Conservation (phyloP, 1,139 yeast species). For the Yamadazyma diddensiae region DNA sequence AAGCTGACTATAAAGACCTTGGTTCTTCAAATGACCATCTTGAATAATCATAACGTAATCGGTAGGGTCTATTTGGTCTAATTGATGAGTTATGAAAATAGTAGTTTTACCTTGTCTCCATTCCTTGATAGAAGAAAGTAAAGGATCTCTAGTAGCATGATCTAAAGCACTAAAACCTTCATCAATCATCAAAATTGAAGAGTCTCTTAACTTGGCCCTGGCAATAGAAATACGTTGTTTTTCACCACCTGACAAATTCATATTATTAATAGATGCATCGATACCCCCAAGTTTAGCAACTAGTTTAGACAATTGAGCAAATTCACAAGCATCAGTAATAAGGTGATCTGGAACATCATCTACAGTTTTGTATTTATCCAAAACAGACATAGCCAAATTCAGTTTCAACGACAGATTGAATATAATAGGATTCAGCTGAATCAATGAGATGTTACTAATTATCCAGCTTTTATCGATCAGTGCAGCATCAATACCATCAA, state of each 20-base stretch:
- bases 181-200: constrained; percentile 76
- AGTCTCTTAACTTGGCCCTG: constrained; percentile 68
- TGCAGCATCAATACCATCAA: constrained; percentile 53
- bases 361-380: constrained; percentile 20
- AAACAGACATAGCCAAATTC: constrained; percentile 55
- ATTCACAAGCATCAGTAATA: constrained; percentile 46
- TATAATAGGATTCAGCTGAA: constrained; percentile 67
- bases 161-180: constrained; percentile 87
- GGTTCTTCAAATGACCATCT: constrained; percentile 50
- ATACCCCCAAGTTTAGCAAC: constrained; percentile 51
- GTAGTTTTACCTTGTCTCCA: constrained; percentile 77
- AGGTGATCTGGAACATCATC: constrained; percentile 21
- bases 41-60: constrained; percentile 61
- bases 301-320: constrained; percentile 50
- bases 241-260: constrained; percentile 88
- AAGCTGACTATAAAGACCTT: constrained; percentile 14
- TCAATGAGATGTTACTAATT: constrained; percentile 60
- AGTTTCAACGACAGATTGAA: constrained; percentile 63
- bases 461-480: constrained; percentile 52
- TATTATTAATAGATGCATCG: constrained; percentile 48
- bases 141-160: constrained; percentile 34
- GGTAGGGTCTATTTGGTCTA: constrained; percentile 47
- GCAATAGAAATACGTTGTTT: constrained; percentile 80
- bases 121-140: constrained; percentile 47
- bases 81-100: constrained; percentile 76